Percentiles rank a stretch among this genome's conserved stretches.
phyloP scores from a whole-genome alignment of 345 rosid species.

The Melaleuca quinquenervia region DNA sequence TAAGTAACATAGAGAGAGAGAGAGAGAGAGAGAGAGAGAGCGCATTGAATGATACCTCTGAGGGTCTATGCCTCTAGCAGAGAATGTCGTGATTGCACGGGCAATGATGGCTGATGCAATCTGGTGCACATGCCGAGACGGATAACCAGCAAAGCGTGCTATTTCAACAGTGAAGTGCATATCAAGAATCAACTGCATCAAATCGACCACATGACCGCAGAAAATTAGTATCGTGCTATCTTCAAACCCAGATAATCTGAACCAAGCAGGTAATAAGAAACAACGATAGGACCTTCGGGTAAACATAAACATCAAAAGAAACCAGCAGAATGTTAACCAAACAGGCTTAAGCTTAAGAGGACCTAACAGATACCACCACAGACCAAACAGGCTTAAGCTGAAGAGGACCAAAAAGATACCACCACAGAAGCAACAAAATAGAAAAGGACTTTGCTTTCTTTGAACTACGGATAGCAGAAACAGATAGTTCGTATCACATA shows the following conservation, averaged over 20 bases:
- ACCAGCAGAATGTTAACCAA: not conserved
- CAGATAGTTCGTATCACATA: not conserved
- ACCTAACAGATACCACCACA: not conserved
- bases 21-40: not conserved
- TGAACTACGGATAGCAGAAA: not conserved
- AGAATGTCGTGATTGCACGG: slow-evolving; percentile 71
- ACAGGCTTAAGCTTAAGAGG: not conserved
- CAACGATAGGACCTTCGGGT: not conserved
- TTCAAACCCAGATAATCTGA: not conserved
- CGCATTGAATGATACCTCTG: slow-evolving; percentile 38
- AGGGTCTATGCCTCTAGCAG: slow-evolving; percentile 72
- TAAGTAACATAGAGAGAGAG: not conserved
- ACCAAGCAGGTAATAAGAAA: not conserved
- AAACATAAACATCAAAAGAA: not conserved
- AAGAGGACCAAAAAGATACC: not conserved
- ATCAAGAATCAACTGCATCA: slow-evolving; percentile 82
- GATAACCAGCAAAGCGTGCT: slow-evolving; percentile 94
- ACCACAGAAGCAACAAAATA: not conserved
- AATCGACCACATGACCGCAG: not conserved
- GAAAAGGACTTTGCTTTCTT: not conserved
- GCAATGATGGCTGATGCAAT: slow-evolving; percentile 79
- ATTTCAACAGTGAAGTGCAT: slow-evolving; percentile 99
- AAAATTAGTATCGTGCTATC: not conserved
- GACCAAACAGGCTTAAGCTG: not conserved
- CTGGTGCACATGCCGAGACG: slow-evolving; percentile 70